A percentile compares a stretch with the other conserved stretches of the same genome.
These are phyloP conservation scores for Chaetomium sp. DNA, from an alignment of 2,329 filamentous ascomycete species.

Conservation along the genomic window DNA sequence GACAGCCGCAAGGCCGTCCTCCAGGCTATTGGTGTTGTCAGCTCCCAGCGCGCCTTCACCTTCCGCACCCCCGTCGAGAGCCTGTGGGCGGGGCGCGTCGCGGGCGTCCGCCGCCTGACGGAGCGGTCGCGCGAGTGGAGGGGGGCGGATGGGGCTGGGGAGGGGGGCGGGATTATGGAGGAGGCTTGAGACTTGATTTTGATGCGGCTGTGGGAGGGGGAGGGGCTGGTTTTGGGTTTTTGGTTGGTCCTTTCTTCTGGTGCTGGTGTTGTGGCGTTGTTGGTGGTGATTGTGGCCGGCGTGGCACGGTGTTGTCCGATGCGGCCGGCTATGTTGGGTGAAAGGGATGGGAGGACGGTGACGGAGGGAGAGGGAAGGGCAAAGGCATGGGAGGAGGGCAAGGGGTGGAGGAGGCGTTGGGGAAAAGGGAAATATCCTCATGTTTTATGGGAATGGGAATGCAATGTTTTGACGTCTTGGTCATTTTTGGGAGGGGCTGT, in stretches of 20 bases:
- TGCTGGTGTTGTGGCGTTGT: no score
- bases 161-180: slow-evolving; percentile 63
- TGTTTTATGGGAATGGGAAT: slow-evolving; percentile 10
- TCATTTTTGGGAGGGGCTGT: neutral
- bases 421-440: slow-evolving; percentile 1
- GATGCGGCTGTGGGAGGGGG: no score
- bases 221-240: slow-evolving; percentile 1
- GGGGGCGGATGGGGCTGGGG: slow-evolving; percentile 80
- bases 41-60: slow-evolving; percentile 89
- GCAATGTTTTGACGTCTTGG: neutral
- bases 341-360: no score
- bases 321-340: neutral
- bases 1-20: slow-evolving; percentile 95
- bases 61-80: slow-evolving; percentile 88
- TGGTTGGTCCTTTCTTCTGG: no score
- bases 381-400: neutral
- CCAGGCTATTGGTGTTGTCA: slow-evolving; percentile 95
- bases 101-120: slow-evolving; percentile 77
- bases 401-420: neutral
- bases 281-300: neutral
- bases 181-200: no score
- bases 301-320: no score
- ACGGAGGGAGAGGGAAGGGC: neutral
- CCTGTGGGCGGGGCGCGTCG: slow-evolving; percentile 82
- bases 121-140: slow-evolving; percentile 90